Percentiles rank a stretch among this genome's conserved stretches.
Conservation (phyloP, 257 asterid species). For the Solanum rostratum region DNA sequence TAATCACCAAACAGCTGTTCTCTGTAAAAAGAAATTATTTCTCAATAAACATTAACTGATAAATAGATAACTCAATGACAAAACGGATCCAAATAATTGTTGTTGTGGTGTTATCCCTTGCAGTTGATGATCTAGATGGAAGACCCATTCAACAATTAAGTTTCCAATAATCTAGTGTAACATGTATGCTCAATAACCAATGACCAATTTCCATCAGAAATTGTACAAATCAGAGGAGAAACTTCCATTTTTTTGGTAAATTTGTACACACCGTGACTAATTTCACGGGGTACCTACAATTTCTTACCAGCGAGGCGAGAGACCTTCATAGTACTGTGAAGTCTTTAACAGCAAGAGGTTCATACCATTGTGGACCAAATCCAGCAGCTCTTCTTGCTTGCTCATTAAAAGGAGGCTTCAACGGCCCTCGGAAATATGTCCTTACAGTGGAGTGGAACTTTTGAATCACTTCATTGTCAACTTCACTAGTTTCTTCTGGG, state of each 20-base stretch:
- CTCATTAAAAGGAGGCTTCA: conserved; percentile 89
- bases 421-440: conserved; percentile 73
- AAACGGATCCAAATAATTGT: background rate
- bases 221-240: background rate
- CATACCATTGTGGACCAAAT: conserved; percentile 85
- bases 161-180: background rate
- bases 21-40: background rate
- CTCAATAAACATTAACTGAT: background rate
- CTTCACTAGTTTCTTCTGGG: conserved; percentile 6
- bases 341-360: conserved; percentile 71
- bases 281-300: background rate
- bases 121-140: background rate
- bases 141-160: background rate
- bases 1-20: background rate
- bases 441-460: conserved; percentile 66
- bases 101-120: background rate
- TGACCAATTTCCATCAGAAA: background rate
- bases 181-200: background rate
- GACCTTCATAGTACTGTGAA: background rate
- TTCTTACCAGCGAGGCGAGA: background rate
- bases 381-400: conserved; percentile 86
- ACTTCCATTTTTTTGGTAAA: background rate
- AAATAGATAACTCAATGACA: background rate
- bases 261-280: background rate
- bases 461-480: conserved; percentile 34